phyloP scores from a whole-genome alignment of 768 basidiomycete species.

The Lentinula sp. region DNA sequence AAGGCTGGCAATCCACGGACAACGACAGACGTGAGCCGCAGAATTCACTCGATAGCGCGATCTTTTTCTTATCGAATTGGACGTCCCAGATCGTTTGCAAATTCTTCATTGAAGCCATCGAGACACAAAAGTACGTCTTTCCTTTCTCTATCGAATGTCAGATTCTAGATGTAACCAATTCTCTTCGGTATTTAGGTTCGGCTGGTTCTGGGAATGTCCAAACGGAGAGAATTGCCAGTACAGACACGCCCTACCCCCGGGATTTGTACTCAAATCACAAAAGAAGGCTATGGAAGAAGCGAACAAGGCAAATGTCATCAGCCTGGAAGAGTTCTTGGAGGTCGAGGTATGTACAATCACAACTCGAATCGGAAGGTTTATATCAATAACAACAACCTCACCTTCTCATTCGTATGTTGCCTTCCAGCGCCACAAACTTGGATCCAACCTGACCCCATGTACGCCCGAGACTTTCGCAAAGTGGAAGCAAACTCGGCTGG shows the following conservation, averaged over 20 bases:
- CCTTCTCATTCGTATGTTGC: background rate
- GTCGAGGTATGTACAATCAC: constrained; percentile 65
- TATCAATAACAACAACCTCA: too few species aligned
- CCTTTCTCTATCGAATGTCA: too few species aligned
- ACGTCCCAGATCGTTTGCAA: constrained; percentile 88
- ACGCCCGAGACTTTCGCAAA: constrained; percentile 85
- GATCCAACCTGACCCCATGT: constrained; percentile 85
- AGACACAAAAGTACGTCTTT: constrained; percentile 63
- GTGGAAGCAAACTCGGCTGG: constrained; percentile 94
- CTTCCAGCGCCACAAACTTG: constrained; percentile 86
- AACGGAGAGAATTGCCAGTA: constrained; percentile 89
- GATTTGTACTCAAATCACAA: constrained; percentile 93
- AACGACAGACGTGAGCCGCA: constrained; percentile 71
- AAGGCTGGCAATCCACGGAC: constrained; percentile 90
- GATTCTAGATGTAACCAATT: background rate
- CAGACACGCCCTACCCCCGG: constrained; percentile 91
- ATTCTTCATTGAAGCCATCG: constrained; percentile 94
- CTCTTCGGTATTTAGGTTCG: constrained; percentile 43
- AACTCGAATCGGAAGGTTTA: background rate
- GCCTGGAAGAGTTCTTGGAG: constrained; percentile 95
- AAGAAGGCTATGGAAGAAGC: constrained; percentile 88
- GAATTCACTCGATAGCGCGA: constrained; percentile 9
- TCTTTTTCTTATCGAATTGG: background rate
- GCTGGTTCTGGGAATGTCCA: constrained; percentile 97
- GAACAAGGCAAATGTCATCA: constrained; percentile 83